Base-by-base conservation (phyloP, 1,139 yeast genomes). In the Candida glucosophila region DNA sequence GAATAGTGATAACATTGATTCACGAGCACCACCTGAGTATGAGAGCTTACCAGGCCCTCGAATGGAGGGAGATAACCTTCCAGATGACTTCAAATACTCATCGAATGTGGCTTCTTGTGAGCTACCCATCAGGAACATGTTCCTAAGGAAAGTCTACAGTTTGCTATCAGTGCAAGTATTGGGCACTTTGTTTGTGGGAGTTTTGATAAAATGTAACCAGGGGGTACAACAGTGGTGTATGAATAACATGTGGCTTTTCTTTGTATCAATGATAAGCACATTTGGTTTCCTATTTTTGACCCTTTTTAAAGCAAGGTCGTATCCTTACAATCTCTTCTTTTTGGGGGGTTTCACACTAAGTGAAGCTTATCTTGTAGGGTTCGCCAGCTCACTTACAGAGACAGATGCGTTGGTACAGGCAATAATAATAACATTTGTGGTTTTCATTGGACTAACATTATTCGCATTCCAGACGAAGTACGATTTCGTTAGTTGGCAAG, bases 1-100 rank as follows among this genome's bases (percentile, higher is more conserved):
- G n/a, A n/a, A n/a, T n/a, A n/a, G n/a, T n/a, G n/a, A n/a, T n/a
- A n/a, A n/a, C n/a, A n/a, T n/a, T n/a, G n/a, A n/a, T n/a, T n/a
- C n/a, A n/a, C n/a, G n/a, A 19, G 12, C 12, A 13, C 54, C 56
- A 3, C 60, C 63, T 9, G 44, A 49, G 1, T 52, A 52, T 31
- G 33, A 26, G n/a, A 31, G 28, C 30, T 46, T 32, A 30, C 32
- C 33, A 14, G 34, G 40, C 22, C 49, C 46, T 8, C 41, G 67
- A 31, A 37, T 41, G 8, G 55, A 44, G 10, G 65, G 63, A 10
- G 71, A 65, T 40, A 51, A 60, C 37, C 43, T 73, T 25, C 80
- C 80, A 3, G 93, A 83, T 43, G 94, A 83, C 52, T 85, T 83
- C 70, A 85, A 85, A 49, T 83, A 78, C 52, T 73, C 82, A 17